Conservation (phyloP, 352 stramenopile species). For the Thalassiosira mediterranea region DNA sequence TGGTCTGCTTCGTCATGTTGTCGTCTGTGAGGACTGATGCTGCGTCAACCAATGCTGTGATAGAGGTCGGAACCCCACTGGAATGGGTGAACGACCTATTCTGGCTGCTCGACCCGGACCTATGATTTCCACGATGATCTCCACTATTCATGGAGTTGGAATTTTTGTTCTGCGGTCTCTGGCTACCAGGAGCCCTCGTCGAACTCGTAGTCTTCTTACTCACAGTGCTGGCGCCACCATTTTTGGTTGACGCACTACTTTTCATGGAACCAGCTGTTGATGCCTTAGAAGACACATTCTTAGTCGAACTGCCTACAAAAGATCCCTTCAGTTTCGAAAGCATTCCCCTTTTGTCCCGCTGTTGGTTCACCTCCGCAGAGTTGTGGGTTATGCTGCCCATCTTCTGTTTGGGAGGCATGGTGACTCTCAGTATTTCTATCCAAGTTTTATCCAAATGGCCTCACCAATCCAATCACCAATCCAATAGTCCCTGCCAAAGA, state of each 20-base stretch:
- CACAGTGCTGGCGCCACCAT: neutral
- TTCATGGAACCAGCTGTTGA: neutral
- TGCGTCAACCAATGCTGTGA: slow-evolving; percentile 5
- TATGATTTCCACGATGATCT: neutral
- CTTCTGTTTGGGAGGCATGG: slow-evolving; percentile 27
- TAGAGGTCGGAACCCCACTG: slow-evolving; percentile 3
- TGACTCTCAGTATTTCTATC: neutral
- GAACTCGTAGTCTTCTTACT: neutral
- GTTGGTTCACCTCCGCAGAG: slow-evolving; percentile 21
- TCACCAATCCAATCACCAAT: neutral
- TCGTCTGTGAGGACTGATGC: slow-evolving; percentile 11
- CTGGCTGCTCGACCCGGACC: too few relatives aligned
- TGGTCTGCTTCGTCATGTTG: neutral
- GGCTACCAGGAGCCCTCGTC: neutral
- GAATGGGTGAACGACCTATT: neutral
- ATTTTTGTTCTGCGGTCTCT: too few relatives aligned
- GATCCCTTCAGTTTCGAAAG: slow-evolving; percentile 21
- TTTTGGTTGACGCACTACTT: slow-evolving; percentile 6
- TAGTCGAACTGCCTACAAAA: too few relatives aligned
- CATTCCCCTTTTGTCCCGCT: slow-evolving; percentile 14
- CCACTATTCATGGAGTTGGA: neutral
- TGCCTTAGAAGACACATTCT: neutral
- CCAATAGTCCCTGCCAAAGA: neutral
- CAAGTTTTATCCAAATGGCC: neutral
- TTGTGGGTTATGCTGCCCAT: slow-evolving; percentile 38